Evolutionary conservation across 768 basidiomycete species (phyloP).

Genomic region (Vishniacozyma victoriae): DNA sequence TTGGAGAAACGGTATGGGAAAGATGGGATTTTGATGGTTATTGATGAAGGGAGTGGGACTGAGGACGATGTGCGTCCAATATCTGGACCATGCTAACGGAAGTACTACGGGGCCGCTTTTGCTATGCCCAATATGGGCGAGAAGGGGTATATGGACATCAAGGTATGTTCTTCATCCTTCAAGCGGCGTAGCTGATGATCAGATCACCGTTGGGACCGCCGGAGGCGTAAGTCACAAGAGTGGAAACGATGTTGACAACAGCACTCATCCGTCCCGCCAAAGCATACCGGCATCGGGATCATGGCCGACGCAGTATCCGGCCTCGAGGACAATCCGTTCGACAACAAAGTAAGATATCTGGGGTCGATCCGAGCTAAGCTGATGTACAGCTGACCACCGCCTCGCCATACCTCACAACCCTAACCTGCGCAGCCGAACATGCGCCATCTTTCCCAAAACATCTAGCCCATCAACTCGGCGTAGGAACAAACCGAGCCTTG

Average conservation of each 20-base stretch:
- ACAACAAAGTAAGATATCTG: conserved; percentile 17
- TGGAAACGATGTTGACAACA: not conserved
- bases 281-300: conserved; percentile 41
- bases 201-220: conserved; percentile 39
- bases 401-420: conserved; percentile 40
- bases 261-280: conserved; percentile 42
- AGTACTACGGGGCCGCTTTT: conserved; percentile 36
- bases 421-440: conserved; percentile 65
- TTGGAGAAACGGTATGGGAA: conserved; percentile 38
- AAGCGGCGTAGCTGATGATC: not conserved
- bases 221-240: conserved; percentile 34
- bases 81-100: too few relatives aligned
- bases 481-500: conserved; percentile 42
- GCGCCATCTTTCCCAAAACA: conserved; percentile 57
- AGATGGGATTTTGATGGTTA: conserved; percentile 37
- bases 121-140: conserved; percentile 37
- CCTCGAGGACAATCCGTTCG: conserved; percentile 39
- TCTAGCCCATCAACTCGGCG: conserved; percentile 49
- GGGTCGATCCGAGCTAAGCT: not conserved
- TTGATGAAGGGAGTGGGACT: conserved; percentile 35
- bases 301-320: conserved; percentile 32
- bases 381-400: conserved; percentile 26
- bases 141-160: conserved; percentile 44
- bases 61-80: conserved; percentile 26
- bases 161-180: conserved; percentile 9